phyloP scores from a whole-genome alignment of 352 stramenopile genomes.

The Globisporangium megalacanthum region DNA sequence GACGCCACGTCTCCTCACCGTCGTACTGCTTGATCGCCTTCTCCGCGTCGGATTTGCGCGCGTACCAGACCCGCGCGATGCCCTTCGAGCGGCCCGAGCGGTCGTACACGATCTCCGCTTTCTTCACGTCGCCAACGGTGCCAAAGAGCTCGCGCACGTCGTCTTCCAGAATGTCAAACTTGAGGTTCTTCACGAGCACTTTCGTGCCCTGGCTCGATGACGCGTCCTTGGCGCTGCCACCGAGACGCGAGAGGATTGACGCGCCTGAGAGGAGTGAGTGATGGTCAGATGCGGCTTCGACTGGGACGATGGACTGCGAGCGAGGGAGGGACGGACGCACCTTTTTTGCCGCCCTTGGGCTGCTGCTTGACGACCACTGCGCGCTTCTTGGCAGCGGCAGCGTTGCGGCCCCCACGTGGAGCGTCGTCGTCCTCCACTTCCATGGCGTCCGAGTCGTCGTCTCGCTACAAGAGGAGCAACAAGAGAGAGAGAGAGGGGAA shows the following conservation, averaged over 20 bases:
- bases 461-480: conserved; percentile 9
- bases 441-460: conserved; percentile 45
- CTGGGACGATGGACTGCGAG: not conserved
- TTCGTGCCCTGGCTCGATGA: conserved; percentile 40
- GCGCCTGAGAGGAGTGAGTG: conserved; percentile 1
- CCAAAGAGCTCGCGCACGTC: conserved; percentile 76
- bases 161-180: conserved; percentile 81
- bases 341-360: conserved; percentile 52
- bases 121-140: conserved; percentile 69
- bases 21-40: conserved; percentile 84
- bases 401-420: conserved; percentile 18
- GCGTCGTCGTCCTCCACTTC: conserved; percentile 44
- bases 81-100: conserved; percentile 78
- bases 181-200: conserved; percentile 82
- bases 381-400: conserved; percentile 29
- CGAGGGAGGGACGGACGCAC: conserved; percentile 18
- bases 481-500: no score
- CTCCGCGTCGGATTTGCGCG: conserved; percentile 56
- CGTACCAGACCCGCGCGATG: conserved; percentile 74
- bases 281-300: no score
- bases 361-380: conserved; percentile 47
- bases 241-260: conserved; percentile 70
- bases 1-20: conserved; percentile 22
- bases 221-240: conserved; percentile 32
- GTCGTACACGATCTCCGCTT: conserved; percentile 81